Conservation (phyloP, 805 yeast genomes). For the Candida nemodendra region DNA sequence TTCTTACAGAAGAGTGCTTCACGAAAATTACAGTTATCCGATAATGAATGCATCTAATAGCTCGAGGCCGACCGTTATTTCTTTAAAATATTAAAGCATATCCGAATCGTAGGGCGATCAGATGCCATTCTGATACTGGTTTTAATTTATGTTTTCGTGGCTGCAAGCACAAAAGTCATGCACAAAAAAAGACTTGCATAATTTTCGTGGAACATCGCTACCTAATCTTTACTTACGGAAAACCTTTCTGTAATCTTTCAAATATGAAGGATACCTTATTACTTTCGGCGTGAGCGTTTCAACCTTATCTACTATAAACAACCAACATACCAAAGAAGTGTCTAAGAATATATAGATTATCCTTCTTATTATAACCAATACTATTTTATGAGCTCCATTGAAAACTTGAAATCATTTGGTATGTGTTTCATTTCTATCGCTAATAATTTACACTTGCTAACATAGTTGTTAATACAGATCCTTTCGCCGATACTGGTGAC, state of each 20-base stretch:
- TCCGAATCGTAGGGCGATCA: too few relatives aligned
- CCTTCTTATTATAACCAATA: background rate
- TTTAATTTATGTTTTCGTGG: too few relatives aligned
- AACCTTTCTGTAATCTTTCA: background rate
- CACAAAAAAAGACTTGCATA: background rate
- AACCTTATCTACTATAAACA: too few relatives aligned
- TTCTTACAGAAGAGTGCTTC: too few relatives aligned
- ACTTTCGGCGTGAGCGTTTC: too few relatives aligned
- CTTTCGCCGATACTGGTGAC: conserved; percentile 99
- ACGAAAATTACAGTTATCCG: too few relatives aligned
- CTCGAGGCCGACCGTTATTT: too few relatives aligned
- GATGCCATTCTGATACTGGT: too few relatives aligned
- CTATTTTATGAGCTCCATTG: conserved; percentile 79
- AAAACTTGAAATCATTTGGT: conserved; percentile 79
- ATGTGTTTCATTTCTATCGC: conserved; percentile 26
- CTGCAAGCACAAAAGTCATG: background rate
- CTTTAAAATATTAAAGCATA: too few relatives aligned
- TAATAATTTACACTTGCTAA: background rate
- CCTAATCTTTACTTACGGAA: background rate
- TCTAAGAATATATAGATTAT: background rate
- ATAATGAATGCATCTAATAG: too few relatives aligned
- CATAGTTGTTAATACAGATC: conserved; percentile 54
- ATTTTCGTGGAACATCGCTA: background rate
- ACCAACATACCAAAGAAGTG: background rate
- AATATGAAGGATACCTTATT: background rate